These are phyloP conservation scores for Selaginella tamariscina DNA, from an alignment of 75 land plant species.

Conservation along the genomic window DNA sequence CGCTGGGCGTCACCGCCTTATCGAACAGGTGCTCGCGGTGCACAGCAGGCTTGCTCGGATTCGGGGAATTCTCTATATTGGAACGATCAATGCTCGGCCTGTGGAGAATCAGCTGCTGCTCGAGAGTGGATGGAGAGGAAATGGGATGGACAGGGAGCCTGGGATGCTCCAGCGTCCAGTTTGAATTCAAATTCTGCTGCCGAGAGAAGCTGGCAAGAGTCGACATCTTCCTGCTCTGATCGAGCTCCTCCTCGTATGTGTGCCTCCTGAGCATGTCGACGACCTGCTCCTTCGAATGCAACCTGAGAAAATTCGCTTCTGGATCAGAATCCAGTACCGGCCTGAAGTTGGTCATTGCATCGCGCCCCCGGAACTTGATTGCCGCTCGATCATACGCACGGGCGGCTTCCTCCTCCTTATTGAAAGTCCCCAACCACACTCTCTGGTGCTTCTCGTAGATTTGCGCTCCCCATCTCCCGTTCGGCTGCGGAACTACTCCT, in stretches of 20 bases:
- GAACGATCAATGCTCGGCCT: not conserved
- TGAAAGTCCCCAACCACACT: constrained; percentile 86
- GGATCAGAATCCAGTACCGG: constrained; percentile 23
- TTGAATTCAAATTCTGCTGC: not conserved
- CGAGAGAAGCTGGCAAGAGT: constrained; percentile 1
- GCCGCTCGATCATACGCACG: constrained; percentile 70
- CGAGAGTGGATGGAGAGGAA: too few relatives aligned
- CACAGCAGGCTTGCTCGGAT: not conserved
- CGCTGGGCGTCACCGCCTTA: constrained; percentile 89
- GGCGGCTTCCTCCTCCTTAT: constrained; percentile 63
- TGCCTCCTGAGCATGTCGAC: constrained; percentile 84
- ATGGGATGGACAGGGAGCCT: not conserved
- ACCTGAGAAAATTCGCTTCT: constrained; percentile 35
- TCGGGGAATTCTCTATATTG: not conserved
- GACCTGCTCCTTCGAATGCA: constrained; percentile 54
- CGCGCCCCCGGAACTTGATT: constrained; percentile 61
- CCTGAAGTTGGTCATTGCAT: constrained; percentile 63
- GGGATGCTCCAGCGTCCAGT: not conserved
- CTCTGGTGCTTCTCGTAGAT: constrained; percentile 86
- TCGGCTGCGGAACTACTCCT: constrained; percentile 89
- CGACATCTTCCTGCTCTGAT: constrained; percentile 34
- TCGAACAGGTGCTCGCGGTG: constrained; percentile 65
- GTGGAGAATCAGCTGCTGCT: not conserved
- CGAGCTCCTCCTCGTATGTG: constrained; percentile 57
- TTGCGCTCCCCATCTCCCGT: constrained; percentile 92